A percentile compares a stretch with the other conserved stretches of the same genome.
These are phyloP conservation scores for Curvularia sp. DNA, from an alignment of 2,329 filamentous ascomycete species.

Conservation along the genomic window DNA sequence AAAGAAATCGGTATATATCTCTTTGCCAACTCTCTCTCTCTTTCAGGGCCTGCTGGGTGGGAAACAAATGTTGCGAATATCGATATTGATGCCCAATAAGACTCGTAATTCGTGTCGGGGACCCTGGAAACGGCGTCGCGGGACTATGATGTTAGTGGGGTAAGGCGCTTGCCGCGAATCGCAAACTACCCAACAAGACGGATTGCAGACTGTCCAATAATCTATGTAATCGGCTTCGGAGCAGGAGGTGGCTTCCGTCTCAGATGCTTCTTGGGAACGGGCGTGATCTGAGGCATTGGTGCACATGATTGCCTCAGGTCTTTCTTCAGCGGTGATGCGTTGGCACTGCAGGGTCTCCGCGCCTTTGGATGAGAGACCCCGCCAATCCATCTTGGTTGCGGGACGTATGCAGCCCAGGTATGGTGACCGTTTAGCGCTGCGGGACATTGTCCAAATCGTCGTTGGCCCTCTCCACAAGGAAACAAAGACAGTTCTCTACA, in stretches of 20 bases:
- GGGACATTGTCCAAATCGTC: constrained; percentile 33
- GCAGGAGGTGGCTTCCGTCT: constrained; percentile 31
- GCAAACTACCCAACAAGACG: not conserved
- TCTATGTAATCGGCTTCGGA: constrained; percentile 14
- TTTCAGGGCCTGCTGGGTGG: not conserved
- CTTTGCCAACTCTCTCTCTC: not conserved
- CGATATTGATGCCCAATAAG: constrained; percentile 4
- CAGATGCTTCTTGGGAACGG: constrained; percentile 34
- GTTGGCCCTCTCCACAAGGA: constrained; percentile 3
- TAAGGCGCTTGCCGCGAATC: constrained; percentile 17
- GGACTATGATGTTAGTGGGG: constrained; percentile 25
- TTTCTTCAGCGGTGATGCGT: constrained; percentile 44
- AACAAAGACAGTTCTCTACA: not conserved
- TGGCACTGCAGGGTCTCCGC: constrained; percentile 40
- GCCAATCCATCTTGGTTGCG: constrained; percentile 24
- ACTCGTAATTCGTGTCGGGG: not conserved
- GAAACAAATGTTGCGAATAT: not conserved
- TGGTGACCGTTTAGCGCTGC: constrained; percentile 30
- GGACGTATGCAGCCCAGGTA: constrained; percentile 22
- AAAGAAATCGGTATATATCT: not conserved
- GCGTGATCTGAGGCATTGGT: constrained; percentile 43
- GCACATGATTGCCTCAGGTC: constrained; percentile 31
- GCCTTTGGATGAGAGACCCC: constrained; percentile 21
- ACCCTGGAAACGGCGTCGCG: constrained; percentile 4
- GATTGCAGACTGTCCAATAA: constrained; percentile 1